Evolutionary conservation across 1,139 yeast genomes (phyloP).

Genomic region (Hansenula anomala): DNA sequence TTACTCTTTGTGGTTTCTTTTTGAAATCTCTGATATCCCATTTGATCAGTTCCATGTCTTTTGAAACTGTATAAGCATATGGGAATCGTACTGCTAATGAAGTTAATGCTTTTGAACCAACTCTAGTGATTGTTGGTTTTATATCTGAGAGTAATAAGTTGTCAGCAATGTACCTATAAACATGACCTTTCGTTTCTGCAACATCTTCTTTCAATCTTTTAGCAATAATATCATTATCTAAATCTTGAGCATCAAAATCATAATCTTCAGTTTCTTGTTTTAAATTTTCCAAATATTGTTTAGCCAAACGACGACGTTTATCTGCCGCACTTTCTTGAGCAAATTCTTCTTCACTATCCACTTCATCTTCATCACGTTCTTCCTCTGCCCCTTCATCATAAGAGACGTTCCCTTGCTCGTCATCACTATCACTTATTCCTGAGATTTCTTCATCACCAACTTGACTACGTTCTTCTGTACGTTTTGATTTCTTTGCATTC

Average conservation of each 20-base stretch:
- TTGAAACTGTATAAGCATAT: constrained; percentile 72
- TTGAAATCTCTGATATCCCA: constrained; percentile 56
- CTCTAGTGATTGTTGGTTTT: constrained; percentile 41
- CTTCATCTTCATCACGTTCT: constrained; percentile 38
- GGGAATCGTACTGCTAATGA: constrained; percentile 30
- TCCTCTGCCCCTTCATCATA: constrained; percentile 28
- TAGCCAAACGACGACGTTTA: constrained; percentile 89
- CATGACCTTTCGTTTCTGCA: constrained; percentile 81
- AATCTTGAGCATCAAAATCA: constrained; percentile 83
- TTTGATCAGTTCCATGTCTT: constrained; percentile 75
- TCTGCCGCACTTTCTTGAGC: constrained; percentile 83
- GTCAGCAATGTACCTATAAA: constrained; percentile 64
- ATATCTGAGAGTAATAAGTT: constrained; percentile 43
- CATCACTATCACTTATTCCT: constrained; percentile 20
- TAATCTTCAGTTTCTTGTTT: constrained; percentile 49
- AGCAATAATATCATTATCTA: constrained; percentile 82
- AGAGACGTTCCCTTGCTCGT: constrained; percentile 26
- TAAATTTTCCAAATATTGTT: constrained; percentile 81
- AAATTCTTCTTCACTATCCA: constrained; percentile 66
- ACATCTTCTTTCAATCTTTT: constrained; percentile 82
- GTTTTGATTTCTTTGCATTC: constrained; percentile 8
- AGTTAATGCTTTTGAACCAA: constrained; percentile 56
- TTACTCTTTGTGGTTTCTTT: constrained; percentile 56
- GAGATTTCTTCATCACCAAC: constrained; percentile 22
- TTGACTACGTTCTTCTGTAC: constrained; percentile 3